Evolutionary conservation across 345 rosid genomes (phyloP), one percentile per base, ranked within the genome.

Genomic region (Tarenaya hassleriana): DNA sequence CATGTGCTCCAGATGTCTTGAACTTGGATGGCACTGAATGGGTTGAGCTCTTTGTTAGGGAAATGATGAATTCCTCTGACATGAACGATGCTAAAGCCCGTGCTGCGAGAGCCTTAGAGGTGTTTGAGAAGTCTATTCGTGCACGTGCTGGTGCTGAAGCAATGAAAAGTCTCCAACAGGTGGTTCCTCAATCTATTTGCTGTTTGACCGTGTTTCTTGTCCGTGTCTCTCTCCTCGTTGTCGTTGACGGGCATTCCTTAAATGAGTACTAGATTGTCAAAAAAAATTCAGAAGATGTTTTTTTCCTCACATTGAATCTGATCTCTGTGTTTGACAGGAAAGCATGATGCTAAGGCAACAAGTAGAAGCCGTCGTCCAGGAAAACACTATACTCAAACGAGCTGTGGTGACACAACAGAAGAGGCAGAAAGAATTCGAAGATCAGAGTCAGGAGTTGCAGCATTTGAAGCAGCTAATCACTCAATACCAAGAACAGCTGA

Each of bases 381-480:
- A 87, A 61, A 87, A 87, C 48, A 37, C 71, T 20, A 53, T 84
- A 54, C 87, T 87, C 24, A 87, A 87, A 74, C 69, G 94, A 49
- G 94, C 94, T 6, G 88, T 87, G 32, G 47, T 81, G 16, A 84
- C 81, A 44, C 94, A 87, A 67, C 96, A 87, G 64, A 87, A 81
- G 74, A 77, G 85, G 46, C 94, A 79, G 60, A 87, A 57, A 53
- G 96, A 79, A 51, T 55, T 47, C 19, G 90, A 77, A 47, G 76
- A 76, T 55, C 77, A 66, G 62, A 71, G 61, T 56, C 78, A 79
- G 61, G 94, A 87, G 50, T 52, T 87, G 71, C 83, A 84, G 74
- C 83, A 76, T 55, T 57, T 87, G 70, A 79, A 79, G 71, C 90
- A 87, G 58, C 52, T 87, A 55, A 77, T 81, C 10, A 47, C 85